Percentiles rank a stretch among this genome's conserved stretches.
Evolutionary conservation across 202 grass and related monocot species (phyloP).

Genomic region (Zoysia matrella): DNA sequence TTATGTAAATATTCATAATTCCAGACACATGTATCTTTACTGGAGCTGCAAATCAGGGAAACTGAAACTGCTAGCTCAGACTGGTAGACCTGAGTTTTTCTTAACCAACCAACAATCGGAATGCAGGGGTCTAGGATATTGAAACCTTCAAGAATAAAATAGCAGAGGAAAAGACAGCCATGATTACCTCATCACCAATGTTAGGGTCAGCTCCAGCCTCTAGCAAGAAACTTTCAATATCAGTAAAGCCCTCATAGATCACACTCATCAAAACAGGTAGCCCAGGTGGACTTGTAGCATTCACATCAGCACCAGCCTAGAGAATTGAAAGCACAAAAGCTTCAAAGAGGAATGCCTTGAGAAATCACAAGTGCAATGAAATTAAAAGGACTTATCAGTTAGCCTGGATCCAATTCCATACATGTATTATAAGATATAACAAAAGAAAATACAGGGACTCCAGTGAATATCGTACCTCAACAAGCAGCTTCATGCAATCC

Average conservation of each 20-base stretch:
- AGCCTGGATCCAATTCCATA: too few relatives aligned
- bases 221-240: not conserved
- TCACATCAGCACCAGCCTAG: not conserved
- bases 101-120: too few relatives aligned
- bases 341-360: not conserved
- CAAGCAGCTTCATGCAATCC: too few relatives aligned
- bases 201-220: not conserved
- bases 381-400: too few relatives aligned
- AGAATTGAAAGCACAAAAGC: not conserved
- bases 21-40: too few relatives aligned
- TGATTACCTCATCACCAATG: not conserved
- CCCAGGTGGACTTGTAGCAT: not conserved
- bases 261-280: not conserved
- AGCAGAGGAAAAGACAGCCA: not conserved
- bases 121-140: not conserved
- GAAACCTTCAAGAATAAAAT: not conserved
- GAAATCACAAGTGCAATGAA: not conserved
- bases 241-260: not conserved
- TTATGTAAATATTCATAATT: too few relatives aligned
- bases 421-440: too few relatives aligned
- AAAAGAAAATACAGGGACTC: too few relatives aligned
- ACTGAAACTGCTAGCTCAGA: too few relatives aligned
- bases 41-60: too few relatives aligned
- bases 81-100: too few relatives aligned
- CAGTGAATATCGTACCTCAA: too few relatives aligned